Percentiles rank a stretch among this genome's conserved stretches.
Evolutionary conservation across 306 rosid genomes (phyloP).

Genomic region (Malus sieversii): DNA sequence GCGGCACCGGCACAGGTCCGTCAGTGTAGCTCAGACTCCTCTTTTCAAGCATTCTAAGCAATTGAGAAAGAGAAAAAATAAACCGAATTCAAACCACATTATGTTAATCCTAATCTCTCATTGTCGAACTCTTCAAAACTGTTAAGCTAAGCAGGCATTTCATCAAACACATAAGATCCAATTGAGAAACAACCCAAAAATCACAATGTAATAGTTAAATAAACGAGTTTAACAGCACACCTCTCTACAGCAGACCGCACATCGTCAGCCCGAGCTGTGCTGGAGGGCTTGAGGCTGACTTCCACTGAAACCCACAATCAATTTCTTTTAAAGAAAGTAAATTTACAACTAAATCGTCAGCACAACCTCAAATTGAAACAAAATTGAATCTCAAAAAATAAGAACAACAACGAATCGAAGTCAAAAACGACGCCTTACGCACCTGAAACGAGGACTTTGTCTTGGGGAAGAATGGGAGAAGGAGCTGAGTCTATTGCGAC

Average conservation of each 20-base stretch:
- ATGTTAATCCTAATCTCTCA: neutral
- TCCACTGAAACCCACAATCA: slow-evolving; percentile 45
- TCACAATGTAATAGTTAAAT: neutral
- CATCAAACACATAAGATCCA: slow-evolving; percentile 4
- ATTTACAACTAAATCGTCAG: neutral
- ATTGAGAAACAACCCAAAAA: neutral
- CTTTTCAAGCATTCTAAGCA: slow-evolving; percentile 83
- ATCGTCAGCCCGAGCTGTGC: slow-evolving; percentile 61
- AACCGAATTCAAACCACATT: neutral
- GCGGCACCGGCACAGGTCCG: slow-evolving; percentile 71
- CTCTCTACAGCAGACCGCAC: slow-evolving; percentile 70
- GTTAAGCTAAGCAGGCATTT: neutral
- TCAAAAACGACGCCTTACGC: neutral
- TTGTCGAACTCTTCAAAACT: neutral
- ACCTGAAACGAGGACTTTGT: slow-evolving; percentile 75
- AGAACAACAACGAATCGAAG: neutral
- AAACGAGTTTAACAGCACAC: slow-evolving; percentile 16
- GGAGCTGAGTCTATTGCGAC: slow-evolving; percentile 23
- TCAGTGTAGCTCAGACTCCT: slow-evolving; percentile 82
- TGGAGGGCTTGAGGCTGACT: slow-evolving; percentile 72
- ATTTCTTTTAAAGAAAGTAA: neutral
- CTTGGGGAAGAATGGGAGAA: slow-evolving; percentile 24
- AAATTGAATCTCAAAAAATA: neutral
- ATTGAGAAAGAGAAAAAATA: neutral
- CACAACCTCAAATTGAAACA: neutral